Evolutionary conservation across 441 rosid species (phyloP), one percentile per base, ranked within the genome.

Genomic region (Pelargonium myrrhifolium): DNA sequence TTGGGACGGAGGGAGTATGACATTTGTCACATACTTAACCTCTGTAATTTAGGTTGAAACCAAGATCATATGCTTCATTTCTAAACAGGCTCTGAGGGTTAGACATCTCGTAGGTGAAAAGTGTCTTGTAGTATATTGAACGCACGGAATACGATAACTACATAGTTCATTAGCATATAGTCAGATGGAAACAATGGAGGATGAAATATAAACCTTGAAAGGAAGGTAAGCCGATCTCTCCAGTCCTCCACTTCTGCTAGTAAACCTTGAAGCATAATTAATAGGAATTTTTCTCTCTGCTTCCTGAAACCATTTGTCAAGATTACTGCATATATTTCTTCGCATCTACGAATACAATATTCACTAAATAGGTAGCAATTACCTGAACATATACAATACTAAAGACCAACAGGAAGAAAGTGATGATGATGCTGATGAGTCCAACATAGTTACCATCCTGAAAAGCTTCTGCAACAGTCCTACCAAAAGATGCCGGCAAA

Each of bases 381-480:
- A 94, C 99, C 99, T 94, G 99, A 78, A 94, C 99, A 78, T 94
- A 94, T 24, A 94, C 96, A 43, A 94, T 91, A 39, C 96, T 90
- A 7, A 94, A 87, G 67, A 91, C 99, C 70, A 91, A 80, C 11
- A 91, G 80, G 77, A 88, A 71, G 77, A 94, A 89, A n/a, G 97
- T 89, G 72, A 84, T 69, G 69, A 89, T 51, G 65, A 85, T 85
- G 55, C 90, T 72, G 12, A 72, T 82, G 28, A 94, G 96, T 74
- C 99, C 99, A 67, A 74, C 69, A 74, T 91, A 94, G 86, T 94
- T 92, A 66, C 97, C 97, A 79, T 89, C 98, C 75, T 88, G 89
- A 74, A 80, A 87, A 42, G 92, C 98, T 68, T 94, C 77, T 15
- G 94, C 77, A 63, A 84, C 78, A 10, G 97, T 92, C 86, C 90